Evolutionary conservation across 1,284 basidiomycete genomes (phyloP).

Genomic region (Crepidotus sp.): DNA sequence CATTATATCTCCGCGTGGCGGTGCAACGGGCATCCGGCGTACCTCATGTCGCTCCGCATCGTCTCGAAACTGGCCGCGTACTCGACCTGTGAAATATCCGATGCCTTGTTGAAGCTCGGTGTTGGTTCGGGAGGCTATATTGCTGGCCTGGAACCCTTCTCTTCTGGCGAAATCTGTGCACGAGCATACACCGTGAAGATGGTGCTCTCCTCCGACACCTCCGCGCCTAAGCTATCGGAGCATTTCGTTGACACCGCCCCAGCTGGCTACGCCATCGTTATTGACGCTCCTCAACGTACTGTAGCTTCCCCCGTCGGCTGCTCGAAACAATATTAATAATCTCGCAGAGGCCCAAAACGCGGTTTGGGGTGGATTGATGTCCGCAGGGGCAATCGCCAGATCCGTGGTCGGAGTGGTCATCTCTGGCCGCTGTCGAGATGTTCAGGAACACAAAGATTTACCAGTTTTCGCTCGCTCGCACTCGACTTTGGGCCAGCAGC

Average conservation of each 20-base stretch:
- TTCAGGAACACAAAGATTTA: slow-evolving; percentile 69
- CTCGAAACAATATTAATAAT: slow-evolving; percentile 15
- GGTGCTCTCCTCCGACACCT: slow-evolving; percentile 55
- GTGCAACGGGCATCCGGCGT: neutral
- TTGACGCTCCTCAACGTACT: slow-evolving; percentile 59
- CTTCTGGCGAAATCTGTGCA: slow-evolving; percentile 48
- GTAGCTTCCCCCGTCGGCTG: slow-evolving; percentile 30
- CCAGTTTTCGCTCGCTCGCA: slow-evolving; percentile 75
- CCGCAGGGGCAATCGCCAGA: slow-evolving; percentile 68
- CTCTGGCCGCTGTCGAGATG: slow-evolving; percentile 77
- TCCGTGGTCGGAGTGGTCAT: slow-evolving; percentile 71
- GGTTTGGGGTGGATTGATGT: slow-evolving; percentile 90
- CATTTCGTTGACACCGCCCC: slow-evolving; percentile 86
- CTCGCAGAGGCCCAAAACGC: slow-evolving; percentile 67
- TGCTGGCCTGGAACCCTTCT: slow-evolving; percentile 60
- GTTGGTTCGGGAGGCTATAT: slow-evolving; percentile 71
- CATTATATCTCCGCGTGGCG: neutral
- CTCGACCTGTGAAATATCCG: slow-evolving; percentile 81
- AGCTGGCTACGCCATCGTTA: slow-evolving; percentile 61
- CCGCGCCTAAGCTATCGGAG: slow-evolving; percentile 56
- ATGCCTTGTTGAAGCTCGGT: slow-evolving; percentile 83
- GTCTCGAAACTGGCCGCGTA: slow-evolving; percentile 23
- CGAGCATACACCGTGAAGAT: slow-evolving; percentile 91
- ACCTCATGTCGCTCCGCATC: neutral
- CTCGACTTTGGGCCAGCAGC: slow-evolving; percentile 82